Evolutionary conservation across 805 yeast species (phyloP), one percentile per base, ranked within the genome.

Genomic region (Kodamaea fukazawae): DNA sequence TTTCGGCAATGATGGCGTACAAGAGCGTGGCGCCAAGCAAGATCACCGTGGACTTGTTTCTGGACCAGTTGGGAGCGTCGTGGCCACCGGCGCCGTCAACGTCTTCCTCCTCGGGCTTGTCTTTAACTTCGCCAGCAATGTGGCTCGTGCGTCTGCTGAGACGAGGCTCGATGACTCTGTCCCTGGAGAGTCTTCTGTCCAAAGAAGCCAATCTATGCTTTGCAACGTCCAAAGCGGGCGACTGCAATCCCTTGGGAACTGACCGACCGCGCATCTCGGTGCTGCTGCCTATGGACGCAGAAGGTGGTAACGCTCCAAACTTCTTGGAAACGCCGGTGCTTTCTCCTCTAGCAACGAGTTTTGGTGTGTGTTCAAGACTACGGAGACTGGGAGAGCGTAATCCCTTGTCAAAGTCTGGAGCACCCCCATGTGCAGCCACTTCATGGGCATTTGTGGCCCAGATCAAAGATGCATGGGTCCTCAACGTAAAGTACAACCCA

Each of bases 61-160:
- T 76, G 5, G 96, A 83, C 99, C 99, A 93, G 58, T 93, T 93
- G 33, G 99, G 98, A 0, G 97, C 95, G 59, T 89, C 97, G 51
- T 91, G 97, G 1, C 95, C 95, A 4, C 84, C 83, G n/a, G 54
- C 59, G 9, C 53, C 60, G 29, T 60, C 68, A 41, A 54, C 62
- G 6, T 53, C 61, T 8, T 53, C 55, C 16, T 47, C 51, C 32
- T 45, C 46, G 11, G 33, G 4, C n/a, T 30, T n/a, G 25, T 14
- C 22, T 16, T 29, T 38, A 23, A 18, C 22, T 36, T 29, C 37
- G 4, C 9, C 25, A 11, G 30, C 18, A 6, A 34, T 23, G n/a
- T 32, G 14, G 15, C 42, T 38, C 3, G 36, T 22, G 27, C 42
- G 32, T 20, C 42, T 32, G 30, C 36, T 38, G 31, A 32, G 25